A percentile compares a stretch with the other conserved stretches of the same genome.
Evolutionary conservation across 768 basidiomycete species (phyloP).

Genomic region (Coprinopsis cinerea): DNA sequence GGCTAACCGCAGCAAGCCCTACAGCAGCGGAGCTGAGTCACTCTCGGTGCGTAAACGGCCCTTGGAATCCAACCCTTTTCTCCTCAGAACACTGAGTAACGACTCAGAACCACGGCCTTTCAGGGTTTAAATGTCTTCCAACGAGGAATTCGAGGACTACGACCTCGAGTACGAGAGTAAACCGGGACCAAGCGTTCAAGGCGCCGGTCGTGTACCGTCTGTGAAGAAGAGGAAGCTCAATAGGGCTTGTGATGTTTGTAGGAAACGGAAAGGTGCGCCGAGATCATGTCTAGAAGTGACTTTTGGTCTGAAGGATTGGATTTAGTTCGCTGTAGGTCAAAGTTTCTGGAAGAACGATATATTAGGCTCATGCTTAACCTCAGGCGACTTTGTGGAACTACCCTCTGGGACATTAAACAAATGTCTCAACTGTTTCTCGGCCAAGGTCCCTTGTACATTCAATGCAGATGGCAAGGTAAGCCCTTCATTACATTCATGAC

Average conservation of each 20-base stretch:
- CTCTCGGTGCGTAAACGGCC: no score
- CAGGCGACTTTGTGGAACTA: conserved; percentile 9
- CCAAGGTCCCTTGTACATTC: conserved; percentile 61
- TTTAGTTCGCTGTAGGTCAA: conserved; percentile 10
- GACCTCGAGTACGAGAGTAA: not conserved
- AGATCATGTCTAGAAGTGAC: not conserved
- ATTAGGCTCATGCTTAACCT: not conserved
- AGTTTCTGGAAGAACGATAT: not conserved
- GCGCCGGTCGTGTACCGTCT: not conserved
- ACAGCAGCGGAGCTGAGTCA: no score
- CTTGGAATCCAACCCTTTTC: no score
- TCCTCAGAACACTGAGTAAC: no score
- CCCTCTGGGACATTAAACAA: conserved; percentile 22
- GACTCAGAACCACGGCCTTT: no score
- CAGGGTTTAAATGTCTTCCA: no score
- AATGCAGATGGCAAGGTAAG: conserved; percentile 61
- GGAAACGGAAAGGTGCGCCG: conserved; percentile 62
- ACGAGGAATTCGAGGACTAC: not conserved
- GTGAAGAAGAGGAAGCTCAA: conserved; percentile 53
- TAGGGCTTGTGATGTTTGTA: conserved; percentile 68
- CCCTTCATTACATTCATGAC: not conserved
- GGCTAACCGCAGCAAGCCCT: no score
- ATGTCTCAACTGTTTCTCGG: conserved; percentile 65
- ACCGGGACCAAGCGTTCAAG: not conserved
- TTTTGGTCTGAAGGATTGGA: not conserved